Conservation (phyloP, 768 basidiomycete species). For the Boletus tomentosulus region DNA sequence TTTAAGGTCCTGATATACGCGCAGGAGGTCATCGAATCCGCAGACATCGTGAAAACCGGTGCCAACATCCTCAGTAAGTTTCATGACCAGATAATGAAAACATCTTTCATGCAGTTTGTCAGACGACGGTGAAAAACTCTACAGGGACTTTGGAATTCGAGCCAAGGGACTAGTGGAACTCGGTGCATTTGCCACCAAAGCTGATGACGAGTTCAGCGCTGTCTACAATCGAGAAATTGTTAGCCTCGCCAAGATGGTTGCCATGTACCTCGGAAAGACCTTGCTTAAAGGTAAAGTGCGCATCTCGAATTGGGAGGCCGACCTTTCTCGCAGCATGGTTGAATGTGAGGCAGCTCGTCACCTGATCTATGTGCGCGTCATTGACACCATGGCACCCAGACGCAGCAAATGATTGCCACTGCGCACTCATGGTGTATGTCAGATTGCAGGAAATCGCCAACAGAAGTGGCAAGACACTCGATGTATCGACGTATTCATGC, state of each 20-base stretch:
- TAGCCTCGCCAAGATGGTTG: conserved; percentile 41
- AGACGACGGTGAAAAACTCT: conserved; percentile 50
- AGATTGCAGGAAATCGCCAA: conserved; percentile 33
- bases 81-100: background rate
- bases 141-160: conserved; percentile 43
- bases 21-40: conserved; percentile 44
- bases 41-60: conserved; percentile 40
- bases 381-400: conserved; percentile 26
- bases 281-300: conserved; percentile 46
- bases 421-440: conserved; percentile 42
- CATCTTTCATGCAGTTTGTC: background rate
- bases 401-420: conserved; percentile 51
- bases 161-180: conserved; percentile 44
- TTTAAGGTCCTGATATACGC: background rate
- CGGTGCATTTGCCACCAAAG: conserved; percentile 37
- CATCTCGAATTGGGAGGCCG: conserved; percentile 43
- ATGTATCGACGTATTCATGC: conserved; percentile 21
- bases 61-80: conserved; percentile 46
- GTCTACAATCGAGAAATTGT: conserved; percentile 38
- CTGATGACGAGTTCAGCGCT: conserved; percentile 34
- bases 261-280: conserved; percentile 35
- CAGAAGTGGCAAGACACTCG: conserved; percentile 15
- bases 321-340: conserved; percentile 36
- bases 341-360: conserved; percentile 29
- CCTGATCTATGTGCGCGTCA: background rate